Evolutionary conservation across 2,329 filamentous ascomycete species (phyloP).

Genomic region (Diaporthe sp.): DNA sequence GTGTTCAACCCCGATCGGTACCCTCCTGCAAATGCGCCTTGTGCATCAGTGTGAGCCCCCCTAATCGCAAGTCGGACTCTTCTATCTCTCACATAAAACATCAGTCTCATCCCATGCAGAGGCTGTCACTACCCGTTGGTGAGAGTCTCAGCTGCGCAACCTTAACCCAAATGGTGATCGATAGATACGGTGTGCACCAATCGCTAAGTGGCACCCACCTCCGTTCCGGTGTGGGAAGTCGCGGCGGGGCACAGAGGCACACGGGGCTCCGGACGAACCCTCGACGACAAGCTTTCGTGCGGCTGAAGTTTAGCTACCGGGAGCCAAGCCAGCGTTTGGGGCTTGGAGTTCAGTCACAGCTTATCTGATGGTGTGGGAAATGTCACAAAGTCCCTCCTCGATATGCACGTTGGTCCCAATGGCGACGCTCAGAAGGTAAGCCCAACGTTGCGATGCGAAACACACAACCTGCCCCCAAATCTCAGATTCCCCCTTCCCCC

Average conservation of each 20-base stretch:
- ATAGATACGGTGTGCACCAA: not conserved
- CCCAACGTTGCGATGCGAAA: not conserved
- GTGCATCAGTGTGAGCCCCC: not conserved
- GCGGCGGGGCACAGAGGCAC: not conserved
- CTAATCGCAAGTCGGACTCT: not conserved
- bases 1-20: not conserved
- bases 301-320: not conserved
- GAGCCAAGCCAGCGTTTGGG: not conserved
- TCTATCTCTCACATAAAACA: not conserved
- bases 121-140: not conserved
- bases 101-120: not conserved
- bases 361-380: not conserved
- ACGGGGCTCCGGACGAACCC: not conserved
- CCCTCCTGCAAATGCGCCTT: not conserved
- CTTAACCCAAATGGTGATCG: constrained; percentile 4
- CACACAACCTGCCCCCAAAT: not conserved
- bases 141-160: constrained; percentile 10
- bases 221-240: not conserved
- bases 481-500: not conserved
- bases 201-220: not conserved
- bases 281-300: not conserved
- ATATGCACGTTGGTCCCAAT: constrained; percentile 4
- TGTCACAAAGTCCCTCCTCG: not conserved
- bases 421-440: not conserved
- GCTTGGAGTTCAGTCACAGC: not conserved